Evolutionary conservation across 176 grass and related monocot genomes (phyloP).

Genomic region (Echinochloa phyllopogon): DNA sequence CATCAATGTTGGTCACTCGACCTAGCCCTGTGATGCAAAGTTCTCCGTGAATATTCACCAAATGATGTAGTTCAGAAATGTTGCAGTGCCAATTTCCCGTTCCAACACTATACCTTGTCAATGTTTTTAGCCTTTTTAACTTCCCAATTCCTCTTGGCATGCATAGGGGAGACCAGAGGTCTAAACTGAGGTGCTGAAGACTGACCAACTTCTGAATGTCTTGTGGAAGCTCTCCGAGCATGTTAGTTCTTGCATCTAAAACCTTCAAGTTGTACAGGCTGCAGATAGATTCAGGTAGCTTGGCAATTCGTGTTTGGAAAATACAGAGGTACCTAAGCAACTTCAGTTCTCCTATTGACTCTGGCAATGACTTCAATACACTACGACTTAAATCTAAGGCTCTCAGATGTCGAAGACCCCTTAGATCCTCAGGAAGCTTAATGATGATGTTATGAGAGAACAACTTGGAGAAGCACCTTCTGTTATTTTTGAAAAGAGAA

Average conservation of each 20-base stretch:
- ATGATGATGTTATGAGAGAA: slow-evolving; percentile 10
- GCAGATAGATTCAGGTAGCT: slow-evolving; percentile 53
- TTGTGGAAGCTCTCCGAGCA: slow-evolving; percentile 46
- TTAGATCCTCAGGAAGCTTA: slow-evolving; percentile 25
- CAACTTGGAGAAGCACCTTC: slow-evolving; percentile 23
- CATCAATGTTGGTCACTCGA: slow-evolving; percentile 28
- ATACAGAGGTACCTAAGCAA: slow-evolving; percentile 53
- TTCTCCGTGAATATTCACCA: slow-evolving; percentile 47
- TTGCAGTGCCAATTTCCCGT: slow-evolving; percentile 37
- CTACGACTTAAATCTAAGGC: slow-evolving; percentile 48
- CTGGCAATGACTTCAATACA: slow-evolving; percentile 39
- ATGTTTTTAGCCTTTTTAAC: slow-evolving; percentile 46
- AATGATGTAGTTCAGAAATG: slow-evolving; percentile 52
- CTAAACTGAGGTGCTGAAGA: slow-evolving; percentile 46
- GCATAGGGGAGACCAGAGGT: slow-evolving; percentile 26
- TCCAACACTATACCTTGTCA: slow-evolving; percentile 42
- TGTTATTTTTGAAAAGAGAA: slow-evolving; percentile 26
- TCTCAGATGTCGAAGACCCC: slow-evolving; percentile 38
- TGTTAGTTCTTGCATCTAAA: slow-evolving; percentile 39
- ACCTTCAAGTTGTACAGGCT: slow-evolving; percentile 56
- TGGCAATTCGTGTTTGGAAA: slow-evolving; percentile 20
- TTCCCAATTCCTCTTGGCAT: slow-evolving; percentile 55
- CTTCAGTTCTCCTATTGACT: slow-evolving; percentile 55
- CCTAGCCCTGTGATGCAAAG: slow-evolving; percentile 43
- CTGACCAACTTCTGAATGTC: slow-evolving; percentile 45